phyloP scores from a whole-genome alignment of 2,329 filamentous ascomycete species.

The Helicocarpus griseus region DNA sequence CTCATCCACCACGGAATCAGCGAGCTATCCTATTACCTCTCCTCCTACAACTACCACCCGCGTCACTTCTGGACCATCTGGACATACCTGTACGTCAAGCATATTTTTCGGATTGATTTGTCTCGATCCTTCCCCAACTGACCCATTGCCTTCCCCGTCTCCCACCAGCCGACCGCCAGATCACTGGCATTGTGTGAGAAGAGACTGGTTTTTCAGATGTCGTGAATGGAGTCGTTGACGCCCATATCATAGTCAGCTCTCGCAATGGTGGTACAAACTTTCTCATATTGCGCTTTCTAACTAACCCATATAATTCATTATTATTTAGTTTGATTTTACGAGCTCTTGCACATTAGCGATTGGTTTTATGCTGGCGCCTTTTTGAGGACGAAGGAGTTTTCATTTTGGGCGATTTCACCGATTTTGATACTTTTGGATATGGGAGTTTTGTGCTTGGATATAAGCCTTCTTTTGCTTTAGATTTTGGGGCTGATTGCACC shows the following conservation, averaged over 20 bases:
- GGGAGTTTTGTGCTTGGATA: slow-evolving; percentile 1
- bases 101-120: slow-evolving; percentile 21
- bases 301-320: background rate
- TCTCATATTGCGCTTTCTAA: background rate
- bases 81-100: slow-evolving; percentile 18
- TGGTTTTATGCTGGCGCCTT: background rate
- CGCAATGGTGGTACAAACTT: background rate
- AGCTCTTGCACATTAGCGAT: background rate
- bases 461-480: background rate
- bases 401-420: background rate
- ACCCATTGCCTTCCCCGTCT: background rate
- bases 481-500: background rate
- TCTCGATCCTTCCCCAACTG: slow-evolving; percentile 10
- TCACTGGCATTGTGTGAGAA: slow-evolving; percentile 26
- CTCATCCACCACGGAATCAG: slow-evolving; percentile 20
- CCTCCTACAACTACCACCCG: slow-evolving; percentile 21
- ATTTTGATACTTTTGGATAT: background rate
- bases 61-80: slow-evolving; percentile 16
- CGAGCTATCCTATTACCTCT: slow-evolving; percentile 23
- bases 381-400: background rate
- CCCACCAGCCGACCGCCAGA: slow-evolving; percentile 16
- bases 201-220: slow-evolving; percentile 37
- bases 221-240: slow-evolving; percentile 24
- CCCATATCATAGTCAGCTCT: background rate
- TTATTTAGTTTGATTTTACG: background rate